Conservation (phyloP, 306 rosid genomes). For the Purshia tridentata region DNA sequence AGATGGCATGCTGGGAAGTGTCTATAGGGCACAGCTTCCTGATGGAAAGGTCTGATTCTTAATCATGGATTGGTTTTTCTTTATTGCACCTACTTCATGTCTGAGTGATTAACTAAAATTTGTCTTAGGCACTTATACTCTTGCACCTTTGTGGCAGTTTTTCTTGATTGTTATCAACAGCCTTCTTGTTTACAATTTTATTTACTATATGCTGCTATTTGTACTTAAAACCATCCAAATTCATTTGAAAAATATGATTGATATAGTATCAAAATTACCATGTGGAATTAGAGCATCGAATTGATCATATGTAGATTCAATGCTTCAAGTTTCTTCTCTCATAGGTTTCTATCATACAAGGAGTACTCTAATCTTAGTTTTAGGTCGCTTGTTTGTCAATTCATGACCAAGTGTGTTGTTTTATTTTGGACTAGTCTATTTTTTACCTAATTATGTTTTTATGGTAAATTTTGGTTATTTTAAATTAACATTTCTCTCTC, state of each 20-base stretch:
- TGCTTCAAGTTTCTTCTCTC: constrained; percentile 1
- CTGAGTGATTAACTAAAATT: constrained; percentile 13
- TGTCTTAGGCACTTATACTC: constrained; percentile 1
- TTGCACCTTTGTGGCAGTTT: neutral
- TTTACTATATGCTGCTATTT: neutral
- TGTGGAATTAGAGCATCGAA: neutral
- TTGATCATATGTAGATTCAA: neutral
- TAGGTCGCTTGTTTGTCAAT: neutral
- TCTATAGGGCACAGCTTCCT: constrained; percentile 90
- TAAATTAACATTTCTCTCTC: neutral
- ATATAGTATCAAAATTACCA: neutral
- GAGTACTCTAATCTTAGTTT: too few species aligned
- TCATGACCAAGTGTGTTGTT: neutral
- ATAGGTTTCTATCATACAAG: neutral
- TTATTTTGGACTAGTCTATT: too few species aligned
- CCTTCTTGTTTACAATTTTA: neutral
- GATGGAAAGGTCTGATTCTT: constrained; percentile 72
- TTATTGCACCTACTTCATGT: constrained; percentile 7
- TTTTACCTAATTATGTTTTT: neutral
- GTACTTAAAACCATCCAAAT: neutral
- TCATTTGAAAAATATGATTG: constrained; percentile 1
- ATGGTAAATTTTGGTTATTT: neutral
- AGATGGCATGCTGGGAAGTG: constrained; percentile 86
- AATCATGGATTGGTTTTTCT: constrained; percentile 24
- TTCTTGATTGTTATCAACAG: neutral